phyloP scores from a whole-genome alignment of 176 grass and related monocot species.

The Bromus sterilis region DNA sequence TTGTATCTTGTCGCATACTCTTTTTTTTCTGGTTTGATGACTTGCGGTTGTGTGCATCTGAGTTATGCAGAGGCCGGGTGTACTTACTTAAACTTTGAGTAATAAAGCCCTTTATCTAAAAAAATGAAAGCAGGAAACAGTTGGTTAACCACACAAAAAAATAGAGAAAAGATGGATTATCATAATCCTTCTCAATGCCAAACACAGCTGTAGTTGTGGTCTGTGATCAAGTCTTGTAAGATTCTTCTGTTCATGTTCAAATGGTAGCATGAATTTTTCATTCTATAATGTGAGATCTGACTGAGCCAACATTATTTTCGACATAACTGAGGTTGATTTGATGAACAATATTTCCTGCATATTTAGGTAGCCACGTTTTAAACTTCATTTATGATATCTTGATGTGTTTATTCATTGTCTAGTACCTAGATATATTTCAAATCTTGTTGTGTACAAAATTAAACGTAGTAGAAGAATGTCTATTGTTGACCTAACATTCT shows the following conservation, averaged over 20 bases:
- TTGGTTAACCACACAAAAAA: too few species aligned
- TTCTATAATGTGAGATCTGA: neutral
- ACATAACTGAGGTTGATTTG: neutral
- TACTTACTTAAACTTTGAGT: too few species aligned
- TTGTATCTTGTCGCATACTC: too few species aligned
- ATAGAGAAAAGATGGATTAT: too few species aligned
- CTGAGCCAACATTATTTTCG: neutral
- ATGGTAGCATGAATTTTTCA: neutral
- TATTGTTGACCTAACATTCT: constrained; percentile 14
- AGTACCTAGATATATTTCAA: neutral
- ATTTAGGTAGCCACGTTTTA: neutral
- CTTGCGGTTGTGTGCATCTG: too few species aligned
- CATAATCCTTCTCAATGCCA: too few species aligned
- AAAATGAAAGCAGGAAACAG: too few species aligned
- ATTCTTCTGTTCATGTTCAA: neutral
- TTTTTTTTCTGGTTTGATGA: too few species aligned
- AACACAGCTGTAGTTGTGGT: neutral
- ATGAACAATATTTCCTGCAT: neutral
- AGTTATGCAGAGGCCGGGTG: too few species aligned
- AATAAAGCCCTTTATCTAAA: too few species aligned
- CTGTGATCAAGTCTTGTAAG: neutral
- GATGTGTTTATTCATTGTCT: neutral
- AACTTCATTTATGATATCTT: neutral
- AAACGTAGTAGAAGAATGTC: neutral
- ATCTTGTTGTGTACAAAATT: neutral